These are phyloP conservation scores for Penicillium manginii DNA, from an alignment of 495 filamentous ascomycete genomes.

Conservation along the genomic window DNA sequence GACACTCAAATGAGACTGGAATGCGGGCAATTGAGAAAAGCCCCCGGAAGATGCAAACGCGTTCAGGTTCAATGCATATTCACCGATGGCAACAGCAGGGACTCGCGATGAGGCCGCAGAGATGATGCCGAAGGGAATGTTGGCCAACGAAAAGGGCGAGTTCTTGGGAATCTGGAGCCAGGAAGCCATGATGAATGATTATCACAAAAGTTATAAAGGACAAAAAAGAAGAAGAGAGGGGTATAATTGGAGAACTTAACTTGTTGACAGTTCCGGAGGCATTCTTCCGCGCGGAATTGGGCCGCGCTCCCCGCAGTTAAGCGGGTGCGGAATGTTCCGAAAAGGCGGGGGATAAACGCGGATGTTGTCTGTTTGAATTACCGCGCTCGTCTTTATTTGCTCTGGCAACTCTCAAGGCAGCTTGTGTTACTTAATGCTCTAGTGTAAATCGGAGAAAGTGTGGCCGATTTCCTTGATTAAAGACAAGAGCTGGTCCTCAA, in stretches of 20 bases:
- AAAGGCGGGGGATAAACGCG: neutral
- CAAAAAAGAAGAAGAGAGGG: conserved; percentile 7
- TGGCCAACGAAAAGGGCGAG: conserved; percentile 81
- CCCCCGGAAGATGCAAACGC: conserved; percentile 61
- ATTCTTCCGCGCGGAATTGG: conserved; percentile 27
- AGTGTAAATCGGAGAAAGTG: neutral
- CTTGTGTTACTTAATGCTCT: neutral
- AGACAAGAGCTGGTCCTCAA: conserved; percentile 8
- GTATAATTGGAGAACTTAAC: neutral
- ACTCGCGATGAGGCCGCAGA: conserved; percentile 59
- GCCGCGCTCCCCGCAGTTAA: conserved; percentile 34
- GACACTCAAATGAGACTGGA: conserved; percentile 60
- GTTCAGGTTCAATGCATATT: conserved; percentile 75
- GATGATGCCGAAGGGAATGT: conserved; percentile 94
- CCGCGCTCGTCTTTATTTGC: conserved; percentile 20
- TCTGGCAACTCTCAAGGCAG: too few relatives aligned
- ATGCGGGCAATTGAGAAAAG: conserved; percentile 61
- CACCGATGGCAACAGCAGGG: conserved; percentile 78
- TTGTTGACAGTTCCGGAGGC: conserved; percentile 5
- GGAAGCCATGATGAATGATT: conserved; percentile 51
- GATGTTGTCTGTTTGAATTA: conserved; percentile 12
- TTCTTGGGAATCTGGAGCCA: conserved; percentile 68
- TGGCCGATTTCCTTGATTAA: conserved; percentile 8
- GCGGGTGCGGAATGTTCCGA: conserved; percentile 23
- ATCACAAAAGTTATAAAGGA: conserved; percentile 5